These are phyloP conservation scores for Euphorbia corollata DNA, from an alignment of 441 rosid genomes.

Conservation along the genomic window DNA sequence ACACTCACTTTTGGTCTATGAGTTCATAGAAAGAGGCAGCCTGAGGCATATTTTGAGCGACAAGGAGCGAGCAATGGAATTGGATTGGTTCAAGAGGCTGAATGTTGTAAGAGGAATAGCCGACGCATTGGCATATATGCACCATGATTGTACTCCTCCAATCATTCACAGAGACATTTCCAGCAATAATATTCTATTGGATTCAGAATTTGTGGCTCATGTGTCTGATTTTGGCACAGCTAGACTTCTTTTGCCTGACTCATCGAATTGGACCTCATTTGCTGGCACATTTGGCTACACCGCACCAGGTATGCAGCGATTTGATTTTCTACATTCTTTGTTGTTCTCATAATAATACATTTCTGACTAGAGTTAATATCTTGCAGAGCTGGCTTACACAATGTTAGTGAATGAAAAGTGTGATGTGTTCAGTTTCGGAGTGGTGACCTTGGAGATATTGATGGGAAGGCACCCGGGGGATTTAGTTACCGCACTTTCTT, in stretches of 20 bases:
- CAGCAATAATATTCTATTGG: slow-evolving; percentile 6
- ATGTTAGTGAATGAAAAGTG: slow-evolving; percentile 11
- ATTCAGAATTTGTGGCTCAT: slow-evolving; percentile 1
- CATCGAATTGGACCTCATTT: slow-evolving; percentile 11
- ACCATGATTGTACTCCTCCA: slow-evolving; percentile 4
- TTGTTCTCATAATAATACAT: no score
- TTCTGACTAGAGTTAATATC: no score
- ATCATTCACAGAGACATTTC: slow-evolving; percentile 10
- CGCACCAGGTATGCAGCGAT: background rate
- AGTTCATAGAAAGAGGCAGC: slow-evolving; percentile 16
- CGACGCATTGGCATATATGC: slow-evolving; percentile 7
- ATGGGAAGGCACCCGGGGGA: slow-evolving; percentile 10
- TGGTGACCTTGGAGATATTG: slow-evolving; percentile 5
- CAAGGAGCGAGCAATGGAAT: slow-evolving; percentile 1
- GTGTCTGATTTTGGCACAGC: slow-evolving; percentile 12
- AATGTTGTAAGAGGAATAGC: slow-evolving; percentile 7
- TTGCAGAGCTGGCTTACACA: slow-evolving; percentile 8
- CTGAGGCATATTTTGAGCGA: background rate
- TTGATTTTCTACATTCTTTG: background rate
- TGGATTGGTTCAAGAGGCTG: slow-evolving; percentile 13
- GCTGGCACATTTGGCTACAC: slow-evolving; percentile 12
- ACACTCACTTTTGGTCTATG: slow-evolving; percentile 9
- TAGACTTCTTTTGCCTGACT: background rate
- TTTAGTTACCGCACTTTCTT: slow-evolving; percentile 6
- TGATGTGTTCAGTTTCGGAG: slow-evolving; percentile 6